Evolutionary conservation across 805 yeast genomes (phyloP), one percentile per base, ranked within the genome.

Genomic region (Starmera amethionina): DNA sequence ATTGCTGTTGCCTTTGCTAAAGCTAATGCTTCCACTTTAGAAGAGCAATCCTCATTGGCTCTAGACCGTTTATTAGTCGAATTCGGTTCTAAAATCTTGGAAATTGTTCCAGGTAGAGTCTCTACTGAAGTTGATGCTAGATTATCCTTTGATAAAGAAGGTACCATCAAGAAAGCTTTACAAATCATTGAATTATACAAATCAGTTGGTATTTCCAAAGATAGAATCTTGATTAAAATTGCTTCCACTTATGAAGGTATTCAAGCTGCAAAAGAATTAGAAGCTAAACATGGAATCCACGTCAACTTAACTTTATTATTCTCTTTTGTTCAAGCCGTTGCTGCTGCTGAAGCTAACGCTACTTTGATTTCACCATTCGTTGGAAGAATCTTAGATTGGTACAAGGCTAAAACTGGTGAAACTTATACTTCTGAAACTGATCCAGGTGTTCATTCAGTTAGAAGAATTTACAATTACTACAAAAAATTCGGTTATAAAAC

Each of bases 211-310:
- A 83, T 93, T 57, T 59, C 68, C 49, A 88, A 87, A 73, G 96
- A 89, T 49, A 78, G 97, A 66, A 76, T 93, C 48, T 77, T 90
- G 61, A 93, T 93, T 70, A 93, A 93, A 77, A 77, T 93, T 51
- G 98, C 98, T 46, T 83, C 97, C 45, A 93, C 98, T 50, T 93
- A 89, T 85, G 98, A 93, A 72, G 99, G 99, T 75, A 93, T 93
- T 65, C 96, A 86, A 68, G 99, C 98, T 54, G 98, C 99, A 43
- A 78, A 80, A 64, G 95, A 85, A 65, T 77, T 93, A 64, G 98
- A 93, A 75, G 66, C 80, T 51, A 79, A 93, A 67, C 74, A 93
- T 73, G 88, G 79, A 39, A 77, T 93, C 56, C 97, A 93, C 80
- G 77, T 83, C 71, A 93, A 93, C 79, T 76, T 93, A 74, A 93